These are phyloP conservation scores for Allomyces macrogynus DNA, from an alignment of 192 early-diverging fungal species.

Conservation along the genomic window DNA sequence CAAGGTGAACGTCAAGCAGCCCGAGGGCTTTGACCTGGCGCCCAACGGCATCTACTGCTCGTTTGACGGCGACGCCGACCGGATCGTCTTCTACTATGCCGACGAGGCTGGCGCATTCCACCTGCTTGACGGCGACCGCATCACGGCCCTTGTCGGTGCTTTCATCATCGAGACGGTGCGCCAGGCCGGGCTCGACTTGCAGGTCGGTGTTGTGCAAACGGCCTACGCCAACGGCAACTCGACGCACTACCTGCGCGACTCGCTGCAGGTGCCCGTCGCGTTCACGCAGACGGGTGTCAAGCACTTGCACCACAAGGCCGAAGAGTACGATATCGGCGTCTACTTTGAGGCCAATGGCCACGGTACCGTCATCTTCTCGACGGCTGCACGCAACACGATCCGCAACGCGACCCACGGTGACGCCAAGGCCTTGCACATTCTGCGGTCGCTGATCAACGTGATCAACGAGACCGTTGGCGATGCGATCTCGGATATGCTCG, in stretches of 20 bases:
- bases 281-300: conserved; percentile 97
- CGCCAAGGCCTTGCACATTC: conserved; percentile 50
- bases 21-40: conserved; percentile 39
- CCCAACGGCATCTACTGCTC: conserved; percentile 63
- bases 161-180: conserved; percentile 82
- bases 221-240: conserved; percentile 98
- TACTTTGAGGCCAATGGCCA: conserved; percentile 99
- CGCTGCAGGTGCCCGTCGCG: conserved; percentile 79
- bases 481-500: conserved; percentile 87
- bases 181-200: conserved; percentile 55
- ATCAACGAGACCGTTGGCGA: conserved; percentile 99
- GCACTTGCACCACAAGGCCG: conserved; percentile 95
- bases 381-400: conserved; percentile 6
- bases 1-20: conserved; percentile 69
- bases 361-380: conserved; percentile 91
- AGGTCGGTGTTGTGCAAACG: conserved; percentile 94
- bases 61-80: conserved; percentile 96
- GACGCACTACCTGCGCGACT: conserved; percentile 73
- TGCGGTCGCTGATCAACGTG: conserved; percentile 68
- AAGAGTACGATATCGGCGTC: conserved; percentile 91
- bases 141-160: conserved; percentile 79
- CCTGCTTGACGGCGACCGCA: conserved; percentile 96
- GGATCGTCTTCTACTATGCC: conserved; percentile 86
- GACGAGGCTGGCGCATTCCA: conserved; percentile 60
- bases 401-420: conserved; percentile 30